Evolutionary conservation across 1,284 basidiomycete genomes (phyloP).

Genomic region (Inonotus hispidus): DNA sequence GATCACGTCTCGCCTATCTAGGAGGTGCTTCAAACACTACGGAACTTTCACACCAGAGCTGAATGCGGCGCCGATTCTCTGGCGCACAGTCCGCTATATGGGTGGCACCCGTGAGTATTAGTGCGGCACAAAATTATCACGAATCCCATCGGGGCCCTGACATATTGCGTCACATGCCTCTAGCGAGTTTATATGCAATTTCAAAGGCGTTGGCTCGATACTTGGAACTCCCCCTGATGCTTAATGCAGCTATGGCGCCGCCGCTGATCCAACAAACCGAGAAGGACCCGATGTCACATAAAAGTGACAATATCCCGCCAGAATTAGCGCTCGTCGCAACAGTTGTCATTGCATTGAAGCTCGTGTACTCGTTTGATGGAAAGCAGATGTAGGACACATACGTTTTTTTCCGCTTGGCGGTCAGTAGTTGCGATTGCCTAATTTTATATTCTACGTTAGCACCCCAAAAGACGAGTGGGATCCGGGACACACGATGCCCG

Average conservation of each 20-base stretch:
- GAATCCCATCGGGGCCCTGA: background rate
- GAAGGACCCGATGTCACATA: constrained; percentile 43
- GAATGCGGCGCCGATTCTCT: constrained; percentile 76
- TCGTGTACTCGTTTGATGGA: constrained; percentile 83
- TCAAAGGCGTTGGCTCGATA: constrained; percentile 53
- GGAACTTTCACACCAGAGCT: constrained; percentile 69
- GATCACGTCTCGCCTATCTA: constrained; percentile 59
- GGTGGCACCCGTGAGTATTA: constrained; percentile 68
- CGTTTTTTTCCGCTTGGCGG: constrained; percentile 3
- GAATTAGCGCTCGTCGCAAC: constrained; percentile 67
- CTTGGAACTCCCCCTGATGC: constrained; percentile 53
- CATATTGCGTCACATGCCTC: background rate
- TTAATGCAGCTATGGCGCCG: constrained; percentile 52
- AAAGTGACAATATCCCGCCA: constrained; percentile 61
- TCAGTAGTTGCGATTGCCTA: background rate
- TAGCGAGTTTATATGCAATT: constrained; percentile 60
- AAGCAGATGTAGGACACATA: constrained; percentile 11
- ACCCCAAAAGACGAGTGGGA: constrained; percentile 44
- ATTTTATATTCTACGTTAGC: constrained; percentile 26
- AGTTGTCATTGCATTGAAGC: constrained; percentile 70
- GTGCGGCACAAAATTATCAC: background rate
- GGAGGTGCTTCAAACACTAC: constrained; percentile 45
- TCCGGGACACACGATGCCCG: constrained; percentile 60
- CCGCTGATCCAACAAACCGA: constrained; percentile 32
- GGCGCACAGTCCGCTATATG: constrained; percentile 68